These are phyloP conservation scores for Moesziomyces globuligerus DNA, from an alignment of 1,284 basidiomycete species.

Conservation along the genomic window DNA sequence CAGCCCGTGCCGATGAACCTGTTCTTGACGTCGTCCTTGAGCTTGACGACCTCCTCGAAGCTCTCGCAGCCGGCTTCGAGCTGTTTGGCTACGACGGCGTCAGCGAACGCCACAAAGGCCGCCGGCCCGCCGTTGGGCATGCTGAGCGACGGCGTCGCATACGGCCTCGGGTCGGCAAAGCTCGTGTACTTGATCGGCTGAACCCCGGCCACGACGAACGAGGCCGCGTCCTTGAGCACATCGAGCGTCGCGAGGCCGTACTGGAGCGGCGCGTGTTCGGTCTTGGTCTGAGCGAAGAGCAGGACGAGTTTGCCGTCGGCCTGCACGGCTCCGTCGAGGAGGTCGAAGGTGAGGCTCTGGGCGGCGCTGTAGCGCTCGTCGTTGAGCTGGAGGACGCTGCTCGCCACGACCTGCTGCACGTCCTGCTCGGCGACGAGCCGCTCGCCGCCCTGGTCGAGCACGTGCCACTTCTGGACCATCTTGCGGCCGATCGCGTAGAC, in stretches of 20 bases:
- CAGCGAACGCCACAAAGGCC: slow-evolving; percentile 58
- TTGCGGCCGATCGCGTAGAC: slow-evolving; percentile 56
- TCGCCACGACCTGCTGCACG: slow-evolving; percentile 55
- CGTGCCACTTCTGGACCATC: slow-evolving; percentile 62
- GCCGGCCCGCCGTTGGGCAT: slow-evolving; percentile 58
- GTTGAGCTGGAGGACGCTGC: slow-evolving; percentile 40
- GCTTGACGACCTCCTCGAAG: slow-evolving; percentile 67
- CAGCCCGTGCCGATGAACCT: slow-evolving; percentile 64
- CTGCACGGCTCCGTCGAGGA: slow-evolving; percentile 39
- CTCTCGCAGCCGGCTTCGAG: slow-evolving; percentile 31
- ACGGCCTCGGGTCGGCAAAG: slow-evolving; percentile 55
- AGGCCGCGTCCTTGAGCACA: slow-evolving; percentile 27
- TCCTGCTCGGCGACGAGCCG: slow-evolving; percentile 61
- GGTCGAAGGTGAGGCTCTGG: slow-evolving; percentile 31
- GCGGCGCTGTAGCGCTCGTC: slow-evolving; percentile 53
- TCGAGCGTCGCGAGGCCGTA: slow-evolving; percentile 48
- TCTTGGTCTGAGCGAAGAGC: slow-evolving; percentile 45
- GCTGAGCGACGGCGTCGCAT: slow-evolving; percentile 51
- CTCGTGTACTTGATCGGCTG: slow-evolving; percentile 25
- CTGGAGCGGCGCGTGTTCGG: slow-evolving; percentile 26
- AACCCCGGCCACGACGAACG: slow-evolving; percentile 38
- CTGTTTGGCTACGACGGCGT: slow-evolving; percentile 54
- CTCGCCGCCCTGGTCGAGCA: slow-evolving; percentile 55
- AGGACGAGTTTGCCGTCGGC: slow-evolving; percentile 41
- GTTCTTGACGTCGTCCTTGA: slow-evolving; percentile 61